Percentiles rank a stretch among this genome's conserved stretches.
Evolutionary conservation across 208 protist genomes (phyloP).

Genomic region (Crithidia fasciculata): DNA sequence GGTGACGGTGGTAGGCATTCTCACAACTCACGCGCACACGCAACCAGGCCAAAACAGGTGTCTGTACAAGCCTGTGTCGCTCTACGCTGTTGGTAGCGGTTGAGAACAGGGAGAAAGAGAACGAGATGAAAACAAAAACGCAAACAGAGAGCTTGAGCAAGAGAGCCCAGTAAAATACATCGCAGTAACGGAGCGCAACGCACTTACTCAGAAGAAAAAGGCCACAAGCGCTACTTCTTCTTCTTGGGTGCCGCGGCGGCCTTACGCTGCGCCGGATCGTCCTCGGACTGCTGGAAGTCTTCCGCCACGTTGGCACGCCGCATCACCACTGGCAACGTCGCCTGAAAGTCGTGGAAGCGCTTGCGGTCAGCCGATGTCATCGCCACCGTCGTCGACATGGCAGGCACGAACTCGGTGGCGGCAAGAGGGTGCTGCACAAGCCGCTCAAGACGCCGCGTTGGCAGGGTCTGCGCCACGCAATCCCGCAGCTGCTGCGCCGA

Average conservation of each 20-base stretch:
- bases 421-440: slow-evolving; percentile 67
- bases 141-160: not conserved
- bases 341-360: slow-evolving; percentile 70
- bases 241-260: slow-evolving; percentile 13
- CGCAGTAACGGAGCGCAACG: not conserved
- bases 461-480: slow-evolving; percentile 71
- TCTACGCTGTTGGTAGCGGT: not conserved
- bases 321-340: slow-evolving; percentile 64
- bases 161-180: not conserved
- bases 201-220: not conserved
- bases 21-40: too few species aligned
- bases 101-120: not conserved
- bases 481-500: slow-evolving; percentile 62
- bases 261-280: slow-evolving; percentile 57
- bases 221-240: slow-evolving; percentile 1
- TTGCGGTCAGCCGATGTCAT: slow-evolving; percentile 58
- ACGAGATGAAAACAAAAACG: not conserved
- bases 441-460: slow-evolving; percentile 70
- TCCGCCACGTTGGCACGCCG: slow-evolving; percentile 71
- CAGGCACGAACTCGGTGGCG: slow-evolving; percentile 79
- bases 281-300: slow-evolving; percentile 77
- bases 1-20: too few species aligned
- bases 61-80: too few species aligned
- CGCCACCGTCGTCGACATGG: slow-evolving; percentile 57
- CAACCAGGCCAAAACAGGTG: too few species aligned